These are phyloP conservation scores for Melaleuca alternifolia DNA, from an alignment of 345 rosid species.

Conservation along the genomic window DNA sequence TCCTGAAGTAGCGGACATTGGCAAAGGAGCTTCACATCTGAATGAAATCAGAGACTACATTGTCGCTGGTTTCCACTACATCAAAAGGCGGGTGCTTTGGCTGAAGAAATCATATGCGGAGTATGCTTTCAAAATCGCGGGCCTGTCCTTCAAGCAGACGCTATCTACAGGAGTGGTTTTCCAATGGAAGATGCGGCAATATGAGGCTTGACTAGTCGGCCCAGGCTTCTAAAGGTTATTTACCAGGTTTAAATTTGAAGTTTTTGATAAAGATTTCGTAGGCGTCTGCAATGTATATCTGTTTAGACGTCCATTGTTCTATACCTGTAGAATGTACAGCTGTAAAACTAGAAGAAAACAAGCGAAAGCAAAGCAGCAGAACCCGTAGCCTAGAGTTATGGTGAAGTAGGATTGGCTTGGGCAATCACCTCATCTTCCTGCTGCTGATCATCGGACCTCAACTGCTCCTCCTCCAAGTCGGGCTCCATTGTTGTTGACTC, in stretches of 20 bases:
- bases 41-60: slow-evolving; percentile 75
- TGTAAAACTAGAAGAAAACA: background rate
- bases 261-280: slow-evolving; percentile 67
- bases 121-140: slow-evolving; percentile 68
- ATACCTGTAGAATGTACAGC: background rate
- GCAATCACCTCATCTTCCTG: background rate
- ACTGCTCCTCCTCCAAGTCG: background rate
- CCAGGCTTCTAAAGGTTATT: slow-evolving; percentile 61
- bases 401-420: background rate
- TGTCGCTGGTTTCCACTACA: slow-evolving; percentile 83
- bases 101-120: slow-evolving; percentile 67
- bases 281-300: slow-evolving; percentile 54
- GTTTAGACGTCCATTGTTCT: background rate
- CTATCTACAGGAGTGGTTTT: slow-evolving; percentile 75
- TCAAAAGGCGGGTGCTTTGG: slow-evolving; percentile 54
- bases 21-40: slow-evolving; percentile 72
- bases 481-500: background rate
- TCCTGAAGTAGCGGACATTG: slow-evolving; percentile 76
- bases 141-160: slow-evolving; percentile 72
- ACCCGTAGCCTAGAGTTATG: background rate
- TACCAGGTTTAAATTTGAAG: slow-evolving; percentile 65
- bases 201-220: slow-evolving; percentile 67
- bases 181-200: slow-evolving; percentile 61
- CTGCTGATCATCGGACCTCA: background rate
- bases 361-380: background rate